Evolutionary conservation across 441 rosid genomes (phyloP).

Genomic region (Corymbia calophylla): DNA sequence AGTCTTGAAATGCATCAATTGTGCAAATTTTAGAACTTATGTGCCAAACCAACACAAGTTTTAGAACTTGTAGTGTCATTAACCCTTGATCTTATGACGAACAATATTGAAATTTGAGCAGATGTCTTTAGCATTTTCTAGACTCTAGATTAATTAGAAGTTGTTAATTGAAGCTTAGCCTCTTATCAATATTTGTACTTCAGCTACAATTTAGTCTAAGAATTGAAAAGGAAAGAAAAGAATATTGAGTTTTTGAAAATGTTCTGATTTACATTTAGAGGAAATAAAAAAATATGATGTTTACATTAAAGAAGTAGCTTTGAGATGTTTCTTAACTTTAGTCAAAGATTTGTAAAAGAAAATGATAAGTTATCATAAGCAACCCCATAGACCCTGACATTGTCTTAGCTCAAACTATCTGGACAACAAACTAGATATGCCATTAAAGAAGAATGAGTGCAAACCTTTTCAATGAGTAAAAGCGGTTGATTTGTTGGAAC

Average conservation of each 20-base stretch:
- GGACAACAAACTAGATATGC: no score
- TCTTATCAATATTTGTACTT: neutral
- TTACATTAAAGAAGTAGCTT: neutral
- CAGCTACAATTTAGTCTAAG: neutral
- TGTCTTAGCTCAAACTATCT: neutral
- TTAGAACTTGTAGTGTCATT: rapidly evolving
- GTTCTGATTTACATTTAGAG: rapidly evolving
- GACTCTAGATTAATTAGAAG: neutral
- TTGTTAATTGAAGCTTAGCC: neutral
- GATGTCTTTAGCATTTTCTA: neutral
- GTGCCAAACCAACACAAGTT: neutral
- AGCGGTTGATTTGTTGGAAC: rapidly evolving
- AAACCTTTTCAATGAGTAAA: rapidly evolving
- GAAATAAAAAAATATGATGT: no score
- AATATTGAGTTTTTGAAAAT: neutral
- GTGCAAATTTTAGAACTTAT: neutral
- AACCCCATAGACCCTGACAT: rapidly evolving
- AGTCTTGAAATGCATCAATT: neutral
- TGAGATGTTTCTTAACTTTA: neutral
- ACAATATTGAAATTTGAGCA: neutral
- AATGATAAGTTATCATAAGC: neutral
- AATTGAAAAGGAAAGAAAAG: neutral
- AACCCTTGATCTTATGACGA: rapidly evolving
- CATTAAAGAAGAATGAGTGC: no score
- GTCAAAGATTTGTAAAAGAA: rapidly evolving